A percentile compares a stretch with the other conserved stretches of the same genome.
These are phyloP conservation scores for Guadua angustifolia DNA, from an alignment of 176 grass and related monocot species.

Conservation along the genomic window DNA sequence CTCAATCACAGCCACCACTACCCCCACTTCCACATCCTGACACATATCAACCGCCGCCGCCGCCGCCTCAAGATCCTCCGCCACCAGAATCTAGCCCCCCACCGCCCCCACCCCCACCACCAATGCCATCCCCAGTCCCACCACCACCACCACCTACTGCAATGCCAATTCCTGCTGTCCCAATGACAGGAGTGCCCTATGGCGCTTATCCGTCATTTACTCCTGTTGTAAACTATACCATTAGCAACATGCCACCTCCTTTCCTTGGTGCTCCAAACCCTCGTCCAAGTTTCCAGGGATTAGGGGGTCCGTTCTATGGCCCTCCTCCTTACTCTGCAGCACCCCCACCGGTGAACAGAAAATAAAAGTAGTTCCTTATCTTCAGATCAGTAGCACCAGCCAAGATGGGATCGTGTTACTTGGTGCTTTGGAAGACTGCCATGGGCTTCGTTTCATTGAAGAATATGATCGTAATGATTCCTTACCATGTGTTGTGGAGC, in stretches of 20 bases:
- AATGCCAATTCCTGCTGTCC: slow-evolving; percentile 44
- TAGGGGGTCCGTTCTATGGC: slow-evolving; percentile 35
- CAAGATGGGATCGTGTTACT: slow-evolving; percentile 19
- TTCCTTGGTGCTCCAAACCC: slow-evolving; percentile 43
- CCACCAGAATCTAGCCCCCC: slow-evolving; percentile 48
- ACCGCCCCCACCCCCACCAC: neutral
- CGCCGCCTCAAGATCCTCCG: slow-evolving; percentile 49
- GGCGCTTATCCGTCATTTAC: slow-evolving; percentile 37
- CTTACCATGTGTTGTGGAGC: slow-evolving; percentile 30
- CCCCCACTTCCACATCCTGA: slow-evolving; percentile 55
- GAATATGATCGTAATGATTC: slow-evolving; percentile 32
- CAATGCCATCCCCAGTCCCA: no score
- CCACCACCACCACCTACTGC: slow-evolving; percentile 34
- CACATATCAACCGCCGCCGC: slow-evolving; percentile 50
- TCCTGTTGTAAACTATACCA: slow-evolving; percentile 43
- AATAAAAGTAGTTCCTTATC: slow-evolving; percentile 27
- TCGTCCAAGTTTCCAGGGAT: slow-evolving; percentile 42
- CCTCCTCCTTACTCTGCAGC: slow-evolving; percentile 44
- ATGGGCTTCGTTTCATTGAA: slow-evolving; percentile 33
- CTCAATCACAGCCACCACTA: slow-evolving; percentile 40
- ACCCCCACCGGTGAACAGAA: slow-evolving; percentile 48
- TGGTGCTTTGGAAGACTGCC: slow-evolving; percentile 6
- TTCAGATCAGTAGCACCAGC: slow-evolving; percentile 18
- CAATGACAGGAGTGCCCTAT: slow-evolving; percentile 47
- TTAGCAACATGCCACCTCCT: slow-evolving; percentile 33